phyloP scores from a whole-genome alignment of 768 basidiomycete species.

The Termitomyces sp. region DNA sequence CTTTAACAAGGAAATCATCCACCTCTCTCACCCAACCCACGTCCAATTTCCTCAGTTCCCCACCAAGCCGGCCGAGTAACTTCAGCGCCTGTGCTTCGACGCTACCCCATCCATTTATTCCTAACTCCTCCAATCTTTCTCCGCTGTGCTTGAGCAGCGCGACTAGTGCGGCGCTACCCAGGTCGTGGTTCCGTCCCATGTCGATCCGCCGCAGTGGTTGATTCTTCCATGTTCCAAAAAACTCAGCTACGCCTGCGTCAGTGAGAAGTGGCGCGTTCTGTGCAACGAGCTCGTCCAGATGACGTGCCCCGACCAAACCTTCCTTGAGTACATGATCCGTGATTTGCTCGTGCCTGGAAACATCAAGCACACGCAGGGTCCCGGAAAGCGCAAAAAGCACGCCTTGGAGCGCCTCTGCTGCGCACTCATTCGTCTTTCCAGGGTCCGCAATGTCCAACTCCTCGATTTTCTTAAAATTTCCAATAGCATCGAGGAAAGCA shows the following conservation, averaged over 20 bases:
- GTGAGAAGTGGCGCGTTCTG: constrained; percentile 56
- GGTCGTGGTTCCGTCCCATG: constrained; percentile 54
- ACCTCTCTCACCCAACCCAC: constrained; percentile 81
- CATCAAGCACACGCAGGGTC: constrained; percentile 52
- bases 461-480: constrained; percentile 28
- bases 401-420: constrained; percentile 48
- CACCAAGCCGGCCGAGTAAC: constrained; percentile 25
- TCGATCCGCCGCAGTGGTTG: constrained; percentile 48
- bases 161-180: constrained; percentile 47
- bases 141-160: constrained; percentile 71
- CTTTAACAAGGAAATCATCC: constrained; percentile 79
- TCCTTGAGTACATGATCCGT: constrained; percentile 52
- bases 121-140: constrained; percentile 46
- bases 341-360: constrained; percentile 66
- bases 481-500: constrained; percentile 44
- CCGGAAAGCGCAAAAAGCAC: constrained; percentile 52
- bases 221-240: constrained; percentile 62
- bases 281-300: constrained; percentile 49
- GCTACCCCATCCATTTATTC: constrained; percentile 75
- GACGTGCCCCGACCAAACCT: constrained; percentile 49
- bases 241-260: constrained; percentile 59
- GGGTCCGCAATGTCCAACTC: constrained; percentile 70
- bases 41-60: constrained; percentile 55
- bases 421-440: constrained; percentile 38
- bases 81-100: constrained; percentile 39